Conservation (phyloP, 345 rosid genomes). For the Triadica sebifera region DNA sequence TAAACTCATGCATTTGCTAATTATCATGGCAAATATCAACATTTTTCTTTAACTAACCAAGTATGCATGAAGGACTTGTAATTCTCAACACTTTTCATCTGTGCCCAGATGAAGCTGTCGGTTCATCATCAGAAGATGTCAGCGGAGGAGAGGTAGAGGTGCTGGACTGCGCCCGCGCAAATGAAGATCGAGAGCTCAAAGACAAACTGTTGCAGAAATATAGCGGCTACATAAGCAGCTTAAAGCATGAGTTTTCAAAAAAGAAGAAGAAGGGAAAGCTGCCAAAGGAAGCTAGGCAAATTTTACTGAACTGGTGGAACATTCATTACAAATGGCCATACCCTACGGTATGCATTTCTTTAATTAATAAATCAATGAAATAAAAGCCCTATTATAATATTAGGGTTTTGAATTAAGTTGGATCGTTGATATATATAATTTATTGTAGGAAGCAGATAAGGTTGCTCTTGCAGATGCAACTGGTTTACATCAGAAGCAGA, state of each 20-base stretch:
- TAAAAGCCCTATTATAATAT: neutral
- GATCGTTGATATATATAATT: neutral
- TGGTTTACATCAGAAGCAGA: constrained; percentile 56
- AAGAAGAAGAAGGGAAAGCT: constrained; percentile 61
- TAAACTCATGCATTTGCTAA: too few relatives aligned
- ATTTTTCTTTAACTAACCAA: too few relatives aligned
- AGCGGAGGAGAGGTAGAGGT: constrained; percentile 41
- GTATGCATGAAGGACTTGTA: too few relatives aligned
- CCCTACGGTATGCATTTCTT: constrained; percentile 41
- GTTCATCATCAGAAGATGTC: constrained; percentile 40
- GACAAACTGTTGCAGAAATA: constrained; percentile 44
- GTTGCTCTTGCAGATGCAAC: constrained; percentile 44
- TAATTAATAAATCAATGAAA: neutral
- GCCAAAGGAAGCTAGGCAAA: constrained; percentile 46
- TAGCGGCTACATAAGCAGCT: constrained; percentile 40
- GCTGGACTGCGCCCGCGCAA: constrained; percentile 5
- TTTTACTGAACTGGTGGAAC: constrained; percentile 56
- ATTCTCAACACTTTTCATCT: too few relatives aligned
- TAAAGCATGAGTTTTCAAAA: constrained; percentile 49
- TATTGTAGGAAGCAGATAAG: constrained; percentile 50
- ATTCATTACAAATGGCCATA: constrained; percentile 57
- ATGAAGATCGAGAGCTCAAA: constrained; percentile 42
- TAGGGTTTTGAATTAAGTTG: neutral
- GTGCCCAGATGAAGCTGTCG: constrained; percentile 35
- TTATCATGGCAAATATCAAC: too few relatives aligned